phyloP scores from a whole-genome alignment of 441 rosid species.

The Brassica balearica region DNA sequence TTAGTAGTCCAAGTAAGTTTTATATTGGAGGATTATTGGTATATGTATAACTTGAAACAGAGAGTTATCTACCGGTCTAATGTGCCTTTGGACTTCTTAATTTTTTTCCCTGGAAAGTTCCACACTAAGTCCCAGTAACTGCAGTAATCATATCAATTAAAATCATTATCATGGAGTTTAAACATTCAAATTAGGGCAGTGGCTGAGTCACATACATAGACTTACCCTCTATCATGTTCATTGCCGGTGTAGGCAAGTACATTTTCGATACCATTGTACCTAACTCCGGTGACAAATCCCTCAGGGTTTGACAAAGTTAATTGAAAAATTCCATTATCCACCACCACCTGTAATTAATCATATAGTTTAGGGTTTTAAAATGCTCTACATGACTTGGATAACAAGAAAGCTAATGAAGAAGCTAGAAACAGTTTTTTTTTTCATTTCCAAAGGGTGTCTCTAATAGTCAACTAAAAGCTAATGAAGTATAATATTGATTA shows the following conservation, averaged over 20 bases:
- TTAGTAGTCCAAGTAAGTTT: constrained; percentile 18
- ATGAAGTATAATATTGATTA: background rate
- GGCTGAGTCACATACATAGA: background rate
- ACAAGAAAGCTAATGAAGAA: constrained; percentile 22
- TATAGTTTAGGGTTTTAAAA: constrained; percentile 5
- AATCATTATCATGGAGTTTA: background rate
- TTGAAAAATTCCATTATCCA: constrained; percentile 69
- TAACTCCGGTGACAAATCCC: constrained; percentile 66
- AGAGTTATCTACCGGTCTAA: constrained; percentile 40
- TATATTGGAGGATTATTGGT: background rate
- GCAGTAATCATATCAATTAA: background rate
- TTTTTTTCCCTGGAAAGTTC: constrained; percentile 44
- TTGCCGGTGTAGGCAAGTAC: constrained; percentile 67
- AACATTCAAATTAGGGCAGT: background rate
- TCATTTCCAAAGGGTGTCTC: background rate
- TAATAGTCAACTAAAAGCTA: background rate
- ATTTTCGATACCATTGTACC: constrained; percentile 71
- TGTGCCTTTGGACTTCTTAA: constrained; percentile 46
- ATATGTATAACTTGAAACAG: background rate
- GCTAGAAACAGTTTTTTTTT: background rate
- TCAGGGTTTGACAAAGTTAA: constrained; percentile 65
- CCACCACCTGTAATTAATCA: constrained; percentile 52
- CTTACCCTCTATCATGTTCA: constrained; percentile 63
- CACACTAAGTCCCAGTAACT: constrained; percentile 49
- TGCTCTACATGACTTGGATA: constrained; percentile 11